phyloP scores from a whole-genome alignment of 352 stramenopile species.

The Phytophthora niederhauseri region DNA sequence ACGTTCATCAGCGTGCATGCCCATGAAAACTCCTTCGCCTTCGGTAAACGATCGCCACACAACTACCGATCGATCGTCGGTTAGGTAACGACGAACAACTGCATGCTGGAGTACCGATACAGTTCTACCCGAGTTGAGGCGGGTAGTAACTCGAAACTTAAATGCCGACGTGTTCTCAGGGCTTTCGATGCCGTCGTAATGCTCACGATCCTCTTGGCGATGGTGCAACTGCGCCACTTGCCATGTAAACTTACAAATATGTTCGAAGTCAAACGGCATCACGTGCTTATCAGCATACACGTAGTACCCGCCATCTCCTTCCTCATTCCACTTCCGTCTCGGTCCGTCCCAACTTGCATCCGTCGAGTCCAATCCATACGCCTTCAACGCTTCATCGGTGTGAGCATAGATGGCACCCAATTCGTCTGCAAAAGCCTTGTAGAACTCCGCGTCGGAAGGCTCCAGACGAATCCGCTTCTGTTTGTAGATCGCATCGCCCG shows the following conservation, averaged over 20 bases:
- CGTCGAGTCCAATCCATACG: slow-evolving; percentile 14
- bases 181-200: slow-evolving; percentile 10
- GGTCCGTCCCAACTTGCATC: slow-evolving; percentile 5
- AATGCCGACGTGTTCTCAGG: slow-evolving; percentile 16
- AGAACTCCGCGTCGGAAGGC: slow-evolving; percentile 23
- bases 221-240: slow-evolving; percentile 19
- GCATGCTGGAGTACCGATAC: slow-evolving; percentile 19
- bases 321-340: slow-evolving; percentile 18
- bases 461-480: slow-evolving; percentile 27
- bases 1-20: slow-evolving; percentile 30
- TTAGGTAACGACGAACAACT: slow-evolving; percentile 12
- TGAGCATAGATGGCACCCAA: slow-evolving; percentile 12
- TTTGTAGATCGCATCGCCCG: slow-evolving; percentile 1
- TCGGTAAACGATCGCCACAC: slow-evolving; percentile 25
- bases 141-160: slow-evolving; percentile 21
- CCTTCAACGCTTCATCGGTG: slow-evolving; percentile 21
- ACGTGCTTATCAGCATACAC: slow-evolving; percentile 14
- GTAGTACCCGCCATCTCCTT: slow-evolving; percentile 19
- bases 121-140: slow-evolving; percentile 16
- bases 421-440: slow-evolving; percentile 5
- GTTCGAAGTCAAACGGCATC: slow-evolving; percentile 14
- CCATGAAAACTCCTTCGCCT: slow-evolving; percentile 23
- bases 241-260: slow-evolving; percentile 9
- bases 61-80: slow-evolving; percentile 6
- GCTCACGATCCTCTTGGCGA: slow-evolving; percentile 22